phyloP scores from a whole-genome alignment of 2,329 filamentous ascomycete genomes.

The Fusarium kyushuense region DNA sequence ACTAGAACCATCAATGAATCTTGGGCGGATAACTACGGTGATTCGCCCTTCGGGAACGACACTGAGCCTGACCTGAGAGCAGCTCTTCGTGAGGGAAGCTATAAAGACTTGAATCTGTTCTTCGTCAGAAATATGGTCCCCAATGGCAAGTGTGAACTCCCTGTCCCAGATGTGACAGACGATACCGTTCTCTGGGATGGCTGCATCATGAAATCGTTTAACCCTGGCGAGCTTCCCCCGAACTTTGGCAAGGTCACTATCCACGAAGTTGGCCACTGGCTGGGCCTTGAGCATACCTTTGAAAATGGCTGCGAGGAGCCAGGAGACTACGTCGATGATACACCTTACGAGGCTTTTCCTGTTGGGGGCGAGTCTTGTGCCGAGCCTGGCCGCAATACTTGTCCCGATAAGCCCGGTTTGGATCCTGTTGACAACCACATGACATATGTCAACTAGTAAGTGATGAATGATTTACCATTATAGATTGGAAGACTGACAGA shows the following conservation, averaged over 20 bases:
- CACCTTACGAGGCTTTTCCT: conserved; percentile 11
- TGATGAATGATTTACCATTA: neutral
- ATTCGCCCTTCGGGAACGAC: neutral
- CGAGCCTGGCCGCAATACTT: neutral
- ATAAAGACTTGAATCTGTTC: conserved; percentile 27
- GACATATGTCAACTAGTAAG: conserved; percentile 16
- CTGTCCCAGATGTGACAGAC: conserved; percentile 4
- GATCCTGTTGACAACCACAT: conserved; percentile 28
- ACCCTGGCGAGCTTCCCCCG: neutral
- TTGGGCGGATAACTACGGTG: neutral
- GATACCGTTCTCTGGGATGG: conserved; percentile 19
- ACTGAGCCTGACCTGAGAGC: conserved; percentile 4
- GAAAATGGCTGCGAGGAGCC: conserved; percentile 25
- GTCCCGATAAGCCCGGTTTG: conserved; percentile 23
- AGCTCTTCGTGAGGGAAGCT: conserved; percentile 22
- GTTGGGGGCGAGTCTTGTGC: neutral
- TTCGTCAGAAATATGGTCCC: conserved; percentile 12
- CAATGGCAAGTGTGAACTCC: conserved; percentile 18
- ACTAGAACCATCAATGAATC: conserved; percentile 15
- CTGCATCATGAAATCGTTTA: conserved; percentile 13
- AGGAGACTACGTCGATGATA: conserved; percentile 27
- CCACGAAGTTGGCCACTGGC: conserved; percentile 31
- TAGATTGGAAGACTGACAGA: neutral
- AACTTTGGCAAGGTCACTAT: neutral
- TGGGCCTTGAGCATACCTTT: conserved; percentile 33